These are phyloP conservation scores for Yamagishiella unicocca DNA, from an alignment of 139 green algal genomes.

Conservation along the genomic window DNA sequence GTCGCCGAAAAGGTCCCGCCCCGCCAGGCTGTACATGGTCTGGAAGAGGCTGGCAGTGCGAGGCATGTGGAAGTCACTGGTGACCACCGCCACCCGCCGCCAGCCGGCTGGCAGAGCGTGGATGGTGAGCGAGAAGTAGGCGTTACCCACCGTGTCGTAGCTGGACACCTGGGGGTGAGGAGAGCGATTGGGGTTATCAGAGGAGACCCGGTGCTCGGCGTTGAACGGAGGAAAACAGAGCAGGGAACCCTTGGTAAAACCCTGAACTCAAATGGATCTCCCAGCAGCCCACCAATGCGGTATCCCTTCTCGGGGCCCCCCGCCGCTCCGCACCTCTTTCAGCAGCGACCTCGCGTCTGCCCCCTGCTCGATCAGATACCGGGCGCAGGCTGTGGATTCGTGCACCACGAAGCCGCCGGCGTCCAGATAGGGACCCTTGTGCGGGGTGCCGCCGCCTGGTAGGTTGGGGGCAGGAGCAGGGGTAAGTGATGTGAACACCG, in stretches of 20 bases:
- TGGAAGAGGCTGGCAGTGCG: slow-evolving; percentile 77
- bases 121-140: slow-evolving; percentile 84
- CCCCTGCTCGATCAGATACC: slow-evolving; percentile 1
- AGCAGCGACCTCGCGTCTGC: not conserved
- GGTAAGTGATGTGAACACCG: no score
- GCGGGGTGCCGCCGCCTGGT: slow-evolving; percentile 82
- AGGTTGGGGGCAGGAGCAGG: not conserved
- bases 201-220: no score
- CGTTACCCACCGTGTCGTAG: slow-evolving; percentile 76
- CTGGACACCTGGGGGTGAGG: not conserved
- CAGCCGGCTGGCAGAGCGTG: slow-evolving; percentile 85
- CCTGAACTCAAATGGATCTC: no score
- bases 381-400: slow-evolving; percentile 60
- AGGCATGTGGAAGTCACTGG: slow-evolving; percentile 88
- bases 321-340: slow-evolving; percentile 21
- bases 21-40: slow-evolving; percentile 66
- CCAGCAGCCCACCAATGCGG: no score
- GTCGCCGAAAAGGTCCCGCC: slow-evolving; percentile 50
- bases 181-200: no score
- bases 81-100: slow-evolving; percentile 54
- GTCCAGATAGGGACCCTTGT: slow-evolving; percentile 81
- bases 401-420: slow-evolving; percentile 76
- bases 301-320: not conserved
- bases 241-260: no score
- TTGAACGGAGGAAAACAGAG: no score